Evolutionary conservation across 2,329 filamentous ascomycete genomes (phyloP).

Genomic region (Alternaria burnsii): DNA sequence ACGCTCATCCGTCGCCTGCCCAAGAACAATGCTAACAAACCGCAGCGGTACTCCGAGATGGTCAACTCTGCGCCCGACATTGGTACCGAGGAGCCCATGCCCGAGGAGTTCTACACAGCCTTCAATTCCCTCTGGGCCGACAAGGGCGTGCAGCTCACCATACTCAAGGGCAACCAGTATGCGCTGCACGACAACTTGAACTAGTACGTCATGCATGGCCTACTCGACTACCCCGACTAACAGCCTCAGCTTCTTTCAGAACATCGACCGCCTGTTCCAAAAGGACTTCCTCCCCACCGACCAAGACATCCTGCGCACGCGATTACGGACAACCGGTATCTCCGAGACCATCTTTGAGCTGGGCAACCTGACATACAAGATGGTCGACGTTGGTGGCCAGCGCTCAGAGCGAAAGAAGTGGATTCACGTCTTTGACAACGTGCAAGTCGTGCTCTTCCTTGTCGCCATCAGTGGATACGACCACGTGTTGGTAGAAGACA

Average conservation of each 20-base stretch:
- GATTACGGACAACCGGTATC: conserved; percentile 91
- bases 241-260: conserved; percentile 75
- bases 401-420: conserved; percentile 95
- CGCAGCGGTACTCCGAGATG: conserved; percentile 77
- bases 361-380: conserved; percentile 90
- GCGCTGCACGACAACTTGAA: conserved; percentile 93
- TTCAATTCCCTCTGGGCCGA: conserved; percentile 88
- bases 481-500: conserved; percentile 94
- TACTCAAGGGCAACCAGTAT: conserved; percentile 93
- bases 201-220: conserved; percentile 71
- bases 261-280: conserved; percentile 68
- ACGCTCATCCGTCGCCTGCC: conserved; percentile 42
- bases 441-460: conserved; percentile 90
- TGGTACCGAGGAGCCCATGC: conserved; percentile 80
- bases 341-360: conserved; percentile 94
- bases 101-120: conserved; percentile 77
- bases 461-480: conserved; percentile 97
- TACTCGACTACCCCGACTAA: conserved; percentile 21
- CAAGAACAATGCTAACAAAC: conserved; percentile 9
- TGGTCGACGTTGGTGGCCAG: conserved; percentile 95
- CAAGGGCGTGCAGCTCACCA: conserved; percentile 82
- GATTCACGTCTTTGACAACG: conserved; percentile 96
- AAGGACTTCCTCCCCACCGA: conserved; percentile 87
- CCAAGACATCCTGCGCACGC: conserved; percentile 90
- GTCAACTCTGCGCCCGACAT: conserved; percentile 85